Conservation (phyloP, 257 asterid genomes). For the Scutellaria baicalensis region DNA sequence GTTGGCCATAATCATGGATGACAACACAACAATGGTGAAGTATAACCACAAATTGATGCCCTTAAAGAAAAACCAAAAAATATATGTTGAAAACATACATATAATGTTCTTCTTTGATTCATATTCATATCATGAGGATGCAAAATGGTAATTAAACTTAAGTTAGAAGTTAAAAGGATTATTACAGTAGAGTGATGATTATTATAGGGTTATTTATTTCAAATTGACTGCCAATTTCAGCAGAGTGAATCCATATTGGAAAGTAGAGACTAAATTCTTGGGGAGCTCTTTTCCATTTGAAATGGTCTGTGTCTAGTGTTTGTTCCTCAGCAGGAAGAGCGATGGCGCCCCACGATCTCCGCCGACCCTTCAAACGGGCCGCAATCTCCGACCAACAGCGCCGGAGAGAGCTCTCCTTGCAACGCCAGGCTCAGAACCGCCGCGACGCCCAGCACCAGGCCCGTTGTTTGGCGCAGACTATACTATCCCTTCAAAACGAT, state of each 20-base stretch:
- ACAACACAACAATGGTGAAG: too few species aligned
- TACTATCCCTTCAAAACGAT: constrained; percentile 50
- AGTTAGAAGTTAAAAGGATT: too few species aligned
- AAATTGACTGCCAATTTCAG: not conserved
- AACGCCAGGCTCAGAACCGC: constrained; percentile 75
- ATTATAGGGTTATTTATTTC: not conserved
- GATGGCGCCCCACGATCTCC: constrained; percentile 78
- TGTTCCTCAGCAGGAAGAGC: not conserved
- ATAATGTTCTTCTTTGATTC: too few species aligned
- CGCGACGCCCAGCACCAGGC: constrained; percentile 82
- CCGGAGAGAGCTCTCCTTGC: constrained; percentile 78
- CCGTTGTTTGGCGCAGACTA: constrained; percentile 68
- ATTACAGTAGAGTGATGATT: too few species aligned
- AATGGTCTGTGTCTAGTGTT: not conserved
- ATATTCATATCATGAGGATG: too few species aligned
- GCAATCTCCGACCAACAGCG: constrained; percentile 83
- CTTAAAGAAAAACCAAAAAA: too few species aligned
- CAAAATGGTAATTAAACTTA: too few species aligned
- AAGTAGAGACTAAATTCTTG: not conserved
- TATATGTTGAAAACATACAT: too few species aligned
- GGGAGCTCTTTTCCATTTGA: not conserved
- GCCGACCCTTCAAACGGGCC: constrained; percentile 85
- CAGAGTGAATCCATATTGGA: not conserved
- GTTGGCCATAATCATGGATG: too few species aligned
- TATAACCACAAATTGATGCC: too few species aligned